Conservation (phyloP, 305 asterid genomes). For the Withania somnifera region DNA sequence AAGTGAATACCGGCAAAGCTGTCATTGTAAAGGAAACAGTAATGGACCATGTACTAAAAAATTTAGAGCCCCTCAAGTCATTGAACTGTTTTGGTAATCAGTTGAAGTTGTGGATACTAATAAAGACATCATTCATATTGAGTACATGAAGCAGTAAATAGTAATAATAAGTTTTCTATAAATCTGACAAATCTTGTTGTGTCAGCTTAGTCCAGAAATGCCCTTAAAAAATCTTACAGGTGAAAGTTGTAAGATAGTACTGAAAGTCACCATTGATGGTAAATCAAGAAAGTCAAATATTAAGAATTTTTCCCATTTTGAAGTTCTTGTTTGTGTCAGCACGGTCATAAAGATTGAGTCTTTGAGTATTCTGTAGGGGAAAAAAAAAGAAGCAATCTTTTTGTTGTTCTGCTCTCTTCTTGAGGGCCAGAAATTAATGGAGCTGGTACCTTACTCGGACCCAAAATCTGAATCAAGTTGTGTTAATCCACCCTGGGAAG, state of each 20-base stretch:
- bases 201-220: background rate
- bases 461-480: constrained; percentile 37
- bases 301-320: background rate
- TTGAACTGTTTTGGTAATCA: background rate
- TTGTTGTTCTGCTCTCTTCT: background rate
- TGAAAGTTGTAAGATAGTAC: background rate
- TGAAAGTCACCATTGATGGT: background rate
- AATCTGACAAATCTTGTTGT: background rate
- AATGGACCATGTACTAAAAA: background rate
- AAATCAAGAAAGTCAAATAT: background rate
- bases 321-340: too few species aligned
- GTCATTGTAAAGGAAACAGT: background rate
- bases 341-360: background rate
- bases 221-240: background rate
- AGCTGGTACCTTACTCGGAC: constrained; percentile 51
- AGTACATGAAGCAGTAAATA: background rate
- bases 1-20: background rate
- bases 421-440: constrained; percentile 27
- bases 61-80: background rate
- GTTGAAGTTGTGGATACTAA: background rate
- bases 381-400: background rate
- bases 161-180: background rate
- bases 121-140: background rate
- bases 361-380: background rate
- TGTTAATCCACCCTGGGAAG: constrained; percentile 67